Conservation (phyloP, 2,329 filamentous ascomycete species). For the Fusarium odoratissimum region DNA sequence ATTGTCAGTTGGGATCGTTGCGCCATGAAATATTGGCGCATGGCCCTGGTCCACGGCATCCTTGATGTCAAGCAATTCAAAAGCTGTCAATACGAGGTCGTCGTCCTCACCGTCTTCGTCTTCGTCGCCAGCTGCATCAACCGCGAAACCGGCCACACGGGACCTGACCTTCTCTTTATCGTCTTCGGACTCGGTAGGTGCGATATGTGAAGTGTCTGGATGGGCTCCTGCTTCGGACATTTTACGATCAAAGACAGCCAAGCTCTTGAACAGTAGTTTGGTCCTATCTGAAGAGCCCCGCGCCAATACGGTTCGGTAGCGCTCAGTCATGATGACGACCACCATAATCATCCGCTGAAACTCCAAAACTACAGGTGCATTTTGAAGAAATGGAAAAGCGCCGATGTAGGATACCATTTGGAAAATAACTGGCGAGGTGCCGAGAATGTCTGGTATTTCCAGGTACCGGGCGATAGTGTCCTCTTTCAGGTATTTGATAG, state of each 20-base stretch:
- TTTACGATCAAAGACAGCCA: slow-evolving; percentile 77
- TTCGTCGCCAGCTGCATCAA: slow-evolving; percentile 59
- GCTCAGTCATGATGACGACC: slow-evolving; percentile 77
- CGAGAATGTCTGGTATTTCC: slow-evolving; percentile 76
- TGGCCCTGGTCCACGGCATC: slow-evolving; percentile 68
- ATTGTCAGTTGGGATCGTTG: slow-evolving; percentile 79
- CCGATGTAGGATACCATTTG: slow-evolving; percentile 78
- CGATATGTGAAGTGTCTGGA: not conserved
- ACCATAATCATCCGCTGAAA: slow-evolving; percentile 78
- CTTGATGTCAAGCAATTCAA: slow-evolving; percentile 74
- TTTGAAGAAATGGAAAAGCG: slow-evolving; percentile 77
- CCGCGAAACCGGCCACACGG: slow-evolving; percentile 56
- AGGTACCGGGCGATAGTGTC: slow-evolving; percentile 78
- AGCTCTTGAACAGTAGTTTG: slow-evolving; percentile 75
- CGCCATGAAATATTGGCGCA: slow-evolving; percentile 65
- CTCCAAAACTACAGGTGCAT: slow-evolving; percentile 76
- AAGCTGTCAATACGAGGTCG: slow-evolving; percentile 74
- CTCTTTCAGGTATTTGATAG: slow-evolving; percentile 73
- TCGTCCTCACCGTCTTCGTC: slow-evolving; percentile 64
- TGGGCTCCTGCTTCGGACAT: slow-evolving; percentile 49
- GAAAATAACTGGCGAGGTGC: slow-evolving; percentile 75
- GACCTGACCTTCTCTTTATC: slow-evolving; percentile 13
- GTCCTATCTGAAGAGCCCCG: slow-evolving; percentile 67
- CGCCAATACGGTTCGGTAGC: slow-evolving; percentile 72
- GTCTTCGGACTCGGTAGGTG: slow-evolving; percentile 18